Evolutionary conservation across 371 early-diverging fungal genomes (phyloP).

Genomic region (Dichotomocladium elegans): DNA sequence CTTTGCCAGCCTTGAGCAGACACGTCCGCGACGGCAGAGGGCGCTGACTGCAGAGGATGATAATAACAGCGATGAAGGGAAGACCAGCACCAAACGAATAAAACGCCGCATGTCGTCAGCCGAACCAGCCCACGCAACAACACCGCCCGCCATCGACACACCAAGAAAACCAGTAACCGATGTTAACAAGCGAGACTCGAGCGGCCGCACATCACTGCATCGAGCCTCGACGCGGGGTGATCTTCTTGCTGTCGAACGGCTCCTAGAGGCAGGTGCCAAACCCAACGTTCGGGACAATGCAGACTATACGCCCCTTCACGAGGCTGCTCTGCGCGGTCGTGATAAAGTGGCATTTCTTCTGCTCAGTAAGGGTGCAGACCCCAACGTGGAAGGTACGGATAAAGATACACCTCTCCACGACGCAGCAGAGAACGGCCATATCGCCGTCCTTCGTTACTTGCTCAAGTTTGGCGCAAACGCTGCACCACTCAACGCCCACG

Average conservation of each 20-base stretch:
- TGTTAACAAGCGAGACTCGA: slow-evolving; percentile 45
- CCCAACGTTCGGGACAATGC: slow-evolving; percentile 69
- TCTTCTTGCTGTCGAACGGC: slow-evolving; percentile 42
- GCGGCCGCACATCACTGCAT: slow-evolving; percentile 54
- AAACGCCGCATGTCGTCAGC: slow-evolving; percentile 8
- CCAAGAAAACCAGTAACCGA: slow-evolving; percentile 25
- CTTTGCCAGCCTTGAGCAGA: slow-evolving; percentile 42
- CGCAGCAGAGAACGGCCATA: slow-evolving; percentile 67
- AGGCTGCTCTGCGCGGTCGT: slow-evolving; percentile 71
- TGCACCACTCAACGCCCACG: slow-evolving; percentile 47
- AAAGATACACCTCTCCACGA: slow-evolving; percentile 81
- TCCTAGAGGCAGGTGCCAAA: slow-evolving; percentile 72
- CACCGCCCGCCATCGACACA: not conserved
- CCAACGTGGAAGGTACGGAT: slow-evolving; percentile 65
- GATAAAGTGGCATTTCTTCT: slow-evolving; percentile 55
- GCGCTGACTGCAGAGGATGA: slow-evolving; percentile 26
- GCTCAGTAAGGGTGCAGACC: slow-evolving; percentile 68
- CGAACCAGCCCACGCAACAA: slow-evolving; percentile 10
- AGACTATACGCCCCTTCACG: slow-evolving; percentile 75
- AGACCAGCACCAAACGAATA: not conserved
- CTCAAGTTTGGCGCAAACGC: slow-evolving; percentile 58
- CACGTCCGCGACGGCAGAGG: slow-evolving; percentile 1
- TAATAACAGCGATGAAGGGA: slow-evolving; percentile 9
- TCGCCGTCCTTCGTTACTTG: slow-evolving; percentile 56
- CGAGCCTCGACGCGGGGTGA: slow-evolving; percentile 55